Conservation (phyloP, 179 eudicot genomes). For the Monotropa hypopitys region DNA sequence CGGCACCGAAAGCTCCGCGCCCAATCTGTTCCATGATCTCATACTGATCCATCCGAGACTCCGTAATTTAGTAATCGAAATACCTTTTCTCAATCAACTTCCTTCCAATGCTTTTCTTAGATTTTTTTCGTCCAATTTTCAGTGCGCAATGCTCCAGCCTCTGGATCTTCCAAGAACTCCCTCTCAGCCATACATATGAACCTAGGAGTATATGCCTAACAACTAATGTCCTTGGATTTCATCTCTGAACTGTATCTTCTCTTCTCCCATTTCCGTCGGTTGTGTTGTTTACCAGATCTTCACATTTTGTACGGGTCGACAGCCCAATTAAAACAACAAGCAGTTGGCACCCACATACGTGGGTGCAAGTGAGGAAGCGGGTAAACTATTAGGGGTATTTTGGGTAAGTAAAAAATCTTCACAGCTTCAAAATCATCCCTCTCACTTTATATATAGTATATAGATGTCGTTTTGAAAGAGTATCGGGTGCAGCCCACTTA, state of each 20-base stretch:
- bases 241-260: neutral
- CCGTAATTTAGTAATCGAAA: conserved; percentile 25
- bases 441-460: too few relatives aligned
- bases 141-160: neutral
- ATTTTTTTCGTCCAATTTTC: neutral
- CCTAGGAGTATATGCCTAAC: too few relatives aligned
- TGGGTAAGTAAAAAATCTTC: too few relatives aligned
- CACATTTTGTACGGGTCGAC: too few relatives aligned
- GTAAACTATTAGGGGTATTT: too few relatives aligned
- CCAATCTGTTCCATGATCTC: conserved; percentile 99
- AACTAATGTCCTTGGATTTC: neutral
- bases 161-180: conserved; percentile 1
- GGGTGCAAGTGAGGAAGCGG: too few relatives aligned
- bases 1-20: conserved; percentile 95
- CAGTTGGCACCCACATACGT: too few relatives aligned
- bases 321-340: too few relatives aligned
- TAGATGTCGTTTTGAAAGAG: too few relatives aligned
- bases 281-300: neutral
- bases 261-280: neutral
- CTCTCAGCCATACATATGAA: too few relatives aligned
- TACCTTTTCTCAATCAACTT: neutral
- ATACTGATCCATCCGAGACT: conserved; percentile 90
- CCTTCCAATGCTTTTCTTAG: neutral
- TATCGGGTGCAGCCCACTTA: too few relatives aligned
- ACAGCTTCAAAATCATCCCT: too few relatives aligned